Evolutionary conservation across 768 basidiomycete species (phyloP), one percentile per base, ranked within the genome.

Genomic region (Austroboletus eburneus): DNA sequence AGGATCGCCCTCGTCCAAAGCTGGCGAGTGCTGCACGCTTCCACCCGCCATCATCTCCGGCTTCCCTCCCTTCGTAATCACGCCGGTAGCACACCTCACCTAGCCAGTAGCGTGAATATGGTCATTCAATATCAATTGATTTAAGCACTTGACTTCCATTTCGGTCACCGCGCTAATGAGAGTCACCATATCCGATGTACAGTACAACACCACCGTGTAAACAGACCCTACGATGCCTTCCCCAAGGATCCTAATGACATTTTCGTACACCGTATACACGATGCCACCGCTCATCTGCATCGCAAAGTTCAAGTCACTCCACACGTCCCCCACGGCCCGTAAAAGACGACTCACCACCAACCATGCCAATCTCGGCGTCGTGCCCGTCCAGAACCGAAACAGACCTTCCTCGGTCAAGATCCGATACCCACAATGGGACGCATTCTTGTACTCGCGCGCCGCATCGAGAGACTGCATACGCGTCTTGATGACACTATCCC

Each of bases 401-500:
- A 96, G 54, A 3, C 96, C 96, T 59, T 98, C 93, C 65, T 98
- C 95, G 0, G 85, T 91, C 53, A 91, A 83, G 61, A 97, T 93
- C 38, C 94, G 78, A 60, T 96, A 95, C 5, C 84, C 94, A 57
- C 95, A 98, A 57, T 98, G 93, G 71, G 96, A 88, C 3, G 93
- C 85, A 60, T 99, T 97, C 30, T 84, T 81, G 63, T 98, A 99
- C 49, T 92, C 85, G 20, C 74, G 68, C 9, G 79, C 74, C 1
- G 95, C 96, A 46, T 80, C 78, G 9, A 99, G 75, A 5, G 91
- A 85, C 67, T 99, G 96, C 96, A 98, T 99, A 21, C 95, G 81
- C 10, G 96, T 98, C 70, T 98, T 99, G 68, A 98, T 81, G 24
- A 97, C 93, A 61, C 92, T 95, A 54, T 13, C 17, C 13, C 37